A percentile compares a stretch with the other conserved stretches of the same genome.
phyloP scores from a whole-genome alignment of 495 filamentous ascomycete species.

The Trichoderma parareesei region DNA sequence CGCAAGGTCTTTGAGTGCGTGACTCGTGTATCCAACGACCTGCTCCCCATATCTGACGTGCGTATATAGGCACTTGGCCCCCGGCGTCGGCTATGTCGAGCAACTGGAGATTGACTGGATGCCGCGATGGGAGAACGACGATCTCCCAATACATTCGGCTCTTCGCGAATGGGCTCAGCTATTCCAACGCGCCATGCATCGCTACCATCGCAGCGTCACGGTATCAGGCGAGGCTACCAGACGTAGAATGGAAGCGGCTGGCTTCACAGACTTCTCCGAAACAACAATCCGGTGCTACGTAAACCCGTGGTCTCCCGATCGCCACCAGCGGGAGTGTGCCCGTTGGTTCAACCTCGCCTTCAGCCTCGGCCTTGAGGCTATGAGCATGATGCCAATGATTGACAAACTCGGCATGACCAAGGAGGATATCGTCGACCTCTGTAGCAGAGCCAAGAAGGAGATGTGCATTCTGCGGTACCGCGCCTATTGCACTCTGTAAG shows the following conservation, averaged over 20 bases:
- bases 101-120: slow-evolving; percentile 87
- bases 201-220: slow-evolving; percentile 55
- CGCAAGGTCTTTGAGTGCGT: slow-evolving; percentile 55
- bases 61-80: slow-evolving; percentile 59
- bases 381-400: slow-evolving; percentile 68
- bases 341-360: slow-evolving; percentile 81
- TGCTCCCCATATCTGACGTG: background rate
- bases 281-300: slow-evolving; percentile 63
- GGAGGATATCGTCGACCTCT: slow-evolving; percentile 56
- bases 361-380: slow-evolving; percentile 60
- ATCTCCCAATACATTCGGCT: slow-evolving; percentile 37
- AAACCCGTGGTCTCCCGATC: slow-evolving; percentile 70
- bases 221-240: slow-evolving; percentile 56
- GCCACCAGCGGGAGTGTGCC: slow-evolving; percentile 60
- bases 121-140: slow-evolving; percentile 67
- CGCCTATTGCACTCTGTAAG: slow-evolving; percentile 63
- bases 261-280: slow-evolving; percentile 80
- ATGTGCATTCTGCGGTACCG: slow-evolving; percentile 63
- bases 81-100: slow-evolving; percentile 67
- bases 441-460: slow-evolving; percentile 56
- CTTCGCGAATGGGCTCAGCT: slow-evolving; percentile 61
- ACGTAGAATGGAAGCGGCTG: slow-evolving; percentile 54
- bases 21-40: slow-evolving; percentile 14
- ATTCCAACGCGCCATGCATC: slow-evolving; percentile 61
- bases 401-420: slow-evolving; percentile 54